Percentiles rank a stretch among this genome's conserved stretches.
Evolutionary conservation across 2,329 filamentous ascomycete genomes (phyloP).

Genomic region (Fusarium sp.): DNA sequence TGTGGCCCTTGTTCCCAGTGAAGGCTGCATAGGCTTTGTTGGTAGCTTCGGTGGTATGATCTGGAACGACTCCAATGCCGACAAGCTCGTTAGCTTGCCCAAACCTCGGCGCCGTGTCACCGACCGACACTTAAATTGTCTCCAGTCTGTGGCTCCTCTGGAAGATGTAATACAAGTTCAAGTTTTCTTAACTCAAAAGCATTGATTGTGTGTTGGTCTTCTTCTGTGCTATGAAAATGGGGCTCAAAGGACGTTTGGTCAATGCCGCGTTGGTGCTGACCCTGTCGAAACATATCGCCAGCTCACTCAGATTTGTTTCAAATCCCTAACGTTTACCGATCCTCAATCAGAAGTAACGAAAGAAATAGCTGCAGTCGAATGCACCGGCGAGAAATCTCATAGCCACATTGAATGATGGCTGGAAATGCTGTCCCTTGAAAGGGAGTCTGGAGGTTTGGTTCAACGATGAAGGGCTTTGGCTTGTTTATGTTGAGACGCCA

Average conservation of each 20-base stretch:
- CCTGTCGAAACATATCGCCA: background rate
- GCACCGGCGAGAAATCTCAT: background rate
- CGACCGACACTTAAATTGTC: no score
- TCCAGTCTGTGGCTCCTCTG: no score
- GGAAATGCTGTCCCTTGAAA: background rate
- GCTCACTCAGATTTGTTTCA: constrained; percentile 2
- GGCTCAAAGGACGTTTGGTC: constrained; percentile 4
- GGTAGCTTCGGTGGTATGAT: no score
- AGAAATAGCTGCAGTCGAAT: background rate
- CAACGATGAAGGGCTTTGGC: background rate
- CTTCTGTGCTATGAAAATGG: constrained; percentile 8
- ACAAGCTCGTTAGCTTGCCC: no score
- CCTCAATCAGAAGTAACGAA: no score
- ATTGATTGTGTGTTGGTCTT: constrained; percentile 2
- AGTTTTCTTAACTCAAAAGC: no score
- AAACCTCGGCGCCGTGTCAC: no score
- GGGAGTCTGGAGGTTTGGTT: background rate
- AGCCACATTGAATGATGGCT: background rate
- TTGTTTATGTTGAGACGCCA: background rate
- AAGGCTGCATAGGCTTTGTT: no score
- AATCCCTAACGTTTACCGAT: no score
- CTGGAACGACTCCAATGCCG: no score
- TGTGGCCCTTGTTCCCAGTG: no score
- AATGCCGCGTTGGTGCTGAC: constrained; percentile 12
- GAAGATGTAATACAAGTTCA: no score